These are phyloP conservation scores for Aspergillus persii DNA, from an alignment of 2,329 filamentous ascomycete genomes.

Conservation along the genomic window DNA sequence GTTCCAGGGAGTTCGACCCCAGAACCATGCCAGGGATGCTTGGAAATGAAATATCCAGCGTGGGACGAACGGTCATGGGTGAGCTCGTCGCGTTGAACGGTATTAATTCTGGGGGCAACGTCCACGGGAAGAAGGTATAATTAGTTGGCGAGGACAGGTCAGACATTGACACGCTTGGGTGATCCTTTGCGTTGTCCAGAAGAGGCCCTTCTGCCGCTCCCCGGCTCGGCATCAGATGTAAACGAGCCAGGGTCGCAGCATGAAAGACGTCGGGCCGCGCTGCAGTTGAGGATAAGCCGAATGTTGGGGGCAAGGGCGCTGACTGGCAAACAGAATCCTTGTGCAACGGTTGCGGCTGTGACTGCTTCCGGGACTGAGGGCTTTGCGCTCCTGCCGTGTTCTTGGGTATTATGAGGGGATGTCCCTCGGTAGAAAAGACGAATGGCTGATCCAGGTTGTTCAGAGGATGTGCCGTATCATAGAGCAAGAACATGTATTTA, in stretches of 20 bases:
- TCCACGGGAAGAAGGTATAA: slow-evolving; percentile 90
- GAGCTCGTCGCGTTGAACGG: slow-evolving; percentile 75
- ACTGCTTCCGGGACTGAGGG: slow-evolving; percentile 13
- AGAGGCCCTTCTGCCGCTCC: slow-evolving; percentile 58
- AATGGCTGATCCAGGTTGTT: slow-evolving; percentile 83
- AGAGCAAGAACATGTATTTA: slow-evolving; percentile 92
- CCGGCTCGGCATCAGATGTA: slow-evolving; percentile 68
- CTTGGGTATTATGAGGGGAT: slow-evolving; percentile 80
- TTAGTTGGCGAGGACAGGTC: slow-evolving; percentile 65
- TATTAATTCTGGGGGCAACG: slow-evolving; percentile 71
- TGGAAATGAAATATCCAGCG: slow-evolving; percentile 69
- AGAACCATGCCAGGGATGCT: slow-evolving; percentile 50
- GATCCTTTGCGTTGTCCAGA: slow-evolving; percentile 53
- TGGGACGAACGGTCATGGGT: slow-evolving; percentile 66
- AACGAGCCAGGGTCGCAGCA: slow-evolving; percentile 76
- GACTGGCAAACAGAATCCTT: slow-evolving; percentile 62
- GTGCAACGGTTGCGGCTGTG: slow-evolving; percentile 1
- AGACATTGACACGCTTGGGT: slow-evolving; percentile 55
- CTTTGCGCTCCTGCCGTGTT: slow-evolving; percentile 23
- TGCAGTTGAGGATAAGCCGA: slow-evolving; percentile 76
- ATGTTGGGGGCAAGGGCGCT: slow-evolving; percentile 57
- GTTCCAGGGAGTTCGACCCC: slow-evolving; percentile 52
- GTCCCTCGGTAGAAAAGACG: slow-evolving; percentile 95
- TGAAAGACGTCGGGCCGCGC: slow-evolving; percentile 82
- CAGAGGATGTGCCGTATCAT: slow-evolving; percentile 79